phyloP scores from a whole-genome alignment of 140 eudicot species.

The Stevia rebaudiana region DNA sequence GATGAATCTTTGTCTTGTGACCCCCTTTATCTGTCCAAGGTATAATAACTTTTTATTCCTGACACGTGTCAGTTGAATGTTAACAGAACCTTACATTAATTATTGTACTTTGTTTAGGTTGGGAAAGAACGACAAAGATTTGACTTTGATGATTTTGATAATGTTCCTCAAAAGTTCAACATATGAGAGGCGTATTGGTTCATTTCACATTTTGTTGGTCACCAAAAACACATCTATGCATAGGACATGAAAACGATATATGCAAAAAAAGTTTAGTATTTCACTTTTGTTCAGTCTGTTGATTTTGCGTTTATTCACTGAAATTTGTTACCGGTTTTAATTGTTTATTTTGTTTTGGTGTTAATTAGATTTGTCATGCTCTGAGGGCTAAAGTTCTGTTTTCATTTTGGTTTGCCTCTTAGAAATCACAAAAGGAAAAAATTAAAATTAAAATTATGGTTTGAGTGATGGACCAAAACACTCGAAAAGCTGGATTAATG shows the following conservation, averaged over 20 bases:
- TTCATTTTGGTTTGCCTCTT: too few species aligned
- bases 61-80: background rate
- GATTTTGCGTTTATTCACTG: background rate
- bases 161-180: constrained; percentile 73
- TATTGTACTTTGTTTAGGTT: constrained; percentile 39
- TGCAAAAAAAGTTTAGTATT: constrained; percentile 12
- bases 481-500: too few species aligned
- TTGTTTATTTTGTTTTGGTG: background rate
- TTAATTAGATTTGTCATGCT: background rate
- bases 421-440: too few species aligned
- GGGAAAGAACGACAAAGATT: constrained; percentile 82
- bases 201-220: constrained; percentile 19
- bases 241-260: background rate
- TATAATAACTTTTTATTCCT: constrained; percentile 24
- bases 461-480: too few species aligned
- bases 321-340: background rate
- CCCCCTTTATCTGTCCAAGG: constrained; percentile 76
- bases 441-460: too few species aligned
- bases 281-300: background rate
- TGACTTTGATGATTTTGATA: constrained; percentile 85
- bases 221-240: background rate
- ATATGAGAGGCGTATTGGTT: constrained; percentile 37
- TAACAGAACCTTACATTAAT: background rate
- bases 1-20: constrained; percentile 86
- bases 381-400: background rate